A percentile compares a stretch with the other conserved stretches of the same genome.
Conservation (phyloP, 2,329 filamentous ascomycete species). For the Aspergillus terreus region DNA sequence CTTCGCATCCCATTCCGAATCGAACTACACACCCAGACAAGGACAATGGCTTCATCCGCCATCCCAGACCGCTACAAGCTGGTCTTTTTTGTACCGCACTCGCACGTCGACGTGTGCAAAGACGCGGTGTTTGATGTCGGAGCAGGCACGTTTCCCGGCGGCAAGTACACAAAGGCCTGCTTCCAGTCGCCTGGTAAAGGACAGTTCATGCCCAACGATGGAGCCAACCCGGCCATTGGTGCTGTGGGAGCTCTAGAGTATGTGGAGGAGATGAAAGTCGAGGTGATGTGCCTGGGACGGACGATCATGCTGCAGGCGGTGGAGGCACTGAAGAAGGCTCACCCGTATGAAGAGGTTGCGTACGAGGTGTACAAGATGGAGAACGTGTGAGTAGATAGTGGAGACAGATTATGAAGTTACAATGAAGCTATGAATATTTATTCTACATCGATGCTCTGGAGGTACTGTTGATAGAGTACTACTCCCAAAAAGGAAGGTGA, state of each 20-base stretch:
- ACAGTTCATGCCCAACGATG: slow-evolving; percentile 40
- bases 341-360: slow-evolving; percentile 45
- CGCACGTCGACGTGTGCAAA: slow-evolving; percentile 38
- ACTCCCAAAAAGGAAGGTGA: not conserved
- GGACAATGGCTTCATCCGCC: slow-evolving; percentile 22
- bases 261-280: slow-evolving; percentile 42
- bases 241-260: slow-evolving; percentile 35
- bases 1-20: not conserved
- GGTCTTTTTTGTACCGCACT: slow-evolving; percentile 41
- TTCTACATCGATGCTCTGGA: too few species aligned
- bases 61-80: slow-evolving; percentile 37
- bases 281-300: slow-evolving; percentile 41
- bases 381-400: slow-evolving; percentile 25
- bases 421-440: too few species aligned
- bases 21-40: not conserved
- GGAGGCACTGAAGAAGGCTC: slow-evolving; percentile 37
- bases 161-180: slow-evolving; percentile 38
- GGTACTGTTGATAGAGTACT: too few species aligned
- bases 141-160: slow-evolving; percentile 39
- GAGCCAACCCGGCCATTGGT: slow-evolving; percentile 41
- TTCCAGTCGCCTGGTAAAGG: slow-evolving; percentile 40
- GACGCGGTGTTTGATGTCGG: slow-evolving; percentile 41
- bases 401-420: too few species aligned
- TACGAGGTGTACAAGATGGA: slow-evolving; percentile 45
- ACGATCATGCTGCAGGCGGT: slow-evolving; percentile 38